Evolutionary conservation across 2,329 filamentous ascomycete species (phyloP).

Genomic region (Sarocladiaceae sp.): DNA sequence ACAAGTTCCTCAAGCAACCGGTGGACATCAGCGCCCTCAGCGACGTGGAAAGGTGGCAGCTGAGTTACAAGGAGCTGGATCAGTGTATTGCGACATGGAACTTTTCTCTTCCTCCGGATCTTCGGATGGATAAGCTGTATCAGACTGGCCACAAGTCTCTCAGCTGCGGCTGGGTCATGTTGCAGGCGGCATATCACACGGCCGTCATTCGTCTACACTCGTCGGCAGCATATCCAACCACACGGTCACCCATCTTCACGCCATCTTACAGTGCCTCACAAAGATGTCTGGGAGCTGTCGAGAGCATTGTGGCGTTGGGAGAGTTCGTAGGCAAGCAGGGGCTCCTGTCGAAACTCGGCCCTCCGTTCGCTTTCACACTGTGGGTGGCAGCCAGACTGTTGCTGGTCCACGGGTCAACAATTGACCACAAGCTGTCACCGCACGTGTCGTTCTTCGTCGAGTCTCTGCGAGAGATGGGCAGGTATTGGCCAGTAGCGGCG

Average conservation of each 20-base stretch:
- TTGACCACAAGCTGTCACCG: slow-evolving; percentile 74
- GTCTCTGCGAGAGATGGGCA: slow-evolving; percentile 71
- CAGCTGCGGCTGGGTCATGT: slow-evolving; percentile 82
- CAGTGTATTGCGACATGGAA: slow-evolving; percentile 77
- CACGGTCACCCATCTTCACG: slow-evolving; percentile 80
- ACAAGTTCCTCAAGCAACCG: slow-evolving; percentile 81
- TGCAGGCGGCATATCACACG: slow-evolving; percentile 85
- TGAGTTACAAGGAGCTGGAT: slow-evolving; percentile 79
- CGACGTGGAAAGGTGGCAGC: slow-evolving; percentile 87
- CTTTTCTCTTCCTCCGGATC: slow-evolving; percentile 73
- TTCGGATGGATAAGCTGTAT: slow-evolving; percentile 77
- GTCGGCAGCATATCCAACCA: slow-evolving; percentile 86
- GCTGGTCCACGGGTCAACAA: slow-evolving; percentile 84
- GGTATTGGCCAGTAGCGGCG: slow-evolving; percentile 78
- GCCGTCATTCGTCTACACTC: slow-evolving; percentile 87
- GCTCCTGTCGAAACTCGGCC: slow-evolving; percentile 74
- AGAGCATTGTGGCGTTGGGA: slow-evolving; percentile 71
- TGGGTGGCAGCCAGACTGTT: slow-evolving; percentile 87
- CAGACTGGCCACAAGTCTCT: slow-evolving; percentile 51
- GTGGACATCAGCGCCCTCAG: slow-evolving; percentile 79
- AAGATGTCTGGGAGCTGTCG: slow-evolving; percentile 74
- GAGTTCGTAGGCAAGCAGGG: slow-evolving; percentile 71
- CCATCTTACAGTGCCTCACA: slow-evolving; percentile 82
- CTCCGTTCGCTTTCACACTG: slow-evolving; percentile 84
- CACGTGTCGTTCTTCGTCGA: slow-evolving; percentile 79